These are phyloP conservation scores for Xylaria cubensis DNA, from an alignment of 495 filamentous ascomycete genomes.

Conservation along the genomic window DNA sequence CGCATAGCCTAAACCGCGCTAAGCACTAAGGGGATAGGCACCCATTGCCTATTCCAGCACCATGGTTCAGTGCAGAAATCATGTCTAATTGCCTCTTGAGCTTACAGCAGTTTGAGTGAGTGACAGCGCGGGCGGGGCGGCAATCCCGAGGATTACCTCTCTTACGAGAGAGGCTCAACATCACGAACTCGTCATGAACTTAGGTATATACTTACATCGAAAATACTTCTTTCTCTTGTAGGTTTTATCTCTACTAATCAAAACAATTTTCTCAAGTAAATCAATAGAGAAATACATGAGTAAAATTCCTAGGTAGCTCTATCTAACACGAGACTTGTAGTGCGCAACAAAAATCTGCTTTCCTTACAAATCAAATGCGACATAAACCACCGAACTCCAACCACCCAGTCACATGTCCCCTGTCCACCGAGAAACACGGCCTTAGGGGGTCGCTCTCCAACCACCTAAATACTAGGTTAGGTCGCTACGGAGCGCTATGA, in stretches of 20 bases:
- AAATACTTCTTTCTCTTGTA: neutral
- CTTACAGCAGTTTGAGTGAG: conserved; percentile 4
- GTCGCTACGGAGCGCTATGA: neutral
- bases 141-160: conserved; percentile 8
- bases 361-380: conserved; percentile 26
- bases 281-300: neutral
- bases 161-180: neutral
- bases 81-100: conserved; percentile 7
- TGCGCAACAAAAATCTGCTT: conserved; percentile 7
- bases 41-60: conserved; percentile 21
- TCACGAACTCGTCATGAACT: neutral
- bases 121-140: neutral
- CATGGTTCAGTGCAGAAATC: conserved; percentile 15
- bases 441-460: neutral
- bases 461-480: conserved; percentile 6
- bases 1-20: conserved; percentile 12
- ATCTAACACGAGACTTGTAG: conserved; percentile 3
- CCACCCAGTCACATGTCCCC: conserved; percentile 1
- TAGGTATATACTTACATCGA: neutral
- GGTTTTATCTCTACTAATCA: neutral
- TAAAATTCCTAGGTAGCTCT: neutral
- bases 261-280: neutral
- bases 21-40: conserved; percentile 9
- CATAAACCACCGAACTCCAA: conserved; percentile 15
- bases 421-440: conserved; percentile 18